Evolutionary conservation across 768 basidiomycete genomes (phyloP).

Genomic region (Lentinula sp.): DNA sequence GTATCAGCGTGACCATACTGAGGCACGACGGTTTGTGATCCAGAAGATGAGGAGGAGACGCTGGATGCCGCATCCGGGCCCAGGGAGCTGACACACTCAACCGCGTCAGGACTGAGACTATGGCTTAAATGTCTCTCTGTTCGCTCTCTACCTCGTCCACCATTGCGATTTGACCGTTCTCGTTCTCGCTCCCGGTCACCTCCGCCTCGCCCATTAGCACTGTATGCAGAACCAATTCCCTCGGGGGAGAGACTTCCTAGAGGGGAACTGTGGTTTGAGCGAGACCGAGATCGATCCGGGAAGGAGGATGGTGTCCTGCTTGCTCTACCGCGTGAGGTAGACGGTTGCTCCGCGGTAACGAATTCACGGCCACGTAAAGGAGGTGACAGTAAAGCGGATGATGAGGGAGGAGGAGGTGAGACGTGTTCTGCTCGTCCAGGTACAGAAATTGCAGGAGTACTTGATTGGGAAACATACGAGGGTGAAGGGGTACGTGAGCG

Average conservation of each 20-base stretch:
- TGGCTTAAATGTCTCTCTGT: slow-evolving; percentile 31
- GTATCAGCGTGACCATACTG: not conserved
- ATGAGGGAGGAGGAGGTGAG: slow-evolving; percentile 7
- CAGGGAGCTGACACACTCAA: slow-evolving; percentile 18
- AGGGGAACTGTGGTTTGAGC: slow-evolving; percentile 19
- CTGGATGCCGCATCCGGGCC: slow-evolving; percentile 20
- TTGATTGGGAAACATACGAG: not conserved
- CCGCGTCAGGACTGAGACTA: slow-evolving; percentile 31
- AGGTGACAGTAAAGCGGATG: slow-evolving; percentile 7
- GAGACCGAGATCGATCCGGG: slow-evolving; percentile 40
- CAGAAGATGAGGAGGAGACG: slow-evolving; percentile 11
- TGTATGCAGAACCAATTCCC: slow-evolving; percentile 8
- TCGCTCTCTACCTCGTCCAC: slow-evolving; percentile 36
- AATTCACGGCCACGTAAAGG: slow-evolving; percentile 7
- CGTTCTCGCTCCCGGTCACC: slow-evolving; percentile 19
- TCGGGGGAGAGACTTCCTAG: slow-evolving; percentile 24
- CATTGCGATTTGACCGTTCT: slow-evolving; percentile 21
- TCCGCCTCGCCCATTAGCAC: slow-evolving; percentile 19
- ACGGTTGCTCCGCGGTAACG: slow-evolving; percentile 9
- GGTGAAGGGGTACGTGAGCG: slow-evolving; percentile 44
- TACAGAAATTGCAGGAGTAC: slow-evolving; percentile 4
- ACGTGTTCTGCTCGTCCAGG: slow-evolving; percentile 14
- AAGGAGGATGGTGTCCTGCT: slow-evolving; percentile 46
- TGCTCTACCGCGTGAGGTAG: slow-evolving; percentile 45
- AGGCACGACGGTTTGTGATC: not conserved